These are phyloP conservation scores for Yamadazyma kanchanaburiensis DNA, from an alignment of 1,139 yeast genomes.

Conservation along the genomic window DNA sequence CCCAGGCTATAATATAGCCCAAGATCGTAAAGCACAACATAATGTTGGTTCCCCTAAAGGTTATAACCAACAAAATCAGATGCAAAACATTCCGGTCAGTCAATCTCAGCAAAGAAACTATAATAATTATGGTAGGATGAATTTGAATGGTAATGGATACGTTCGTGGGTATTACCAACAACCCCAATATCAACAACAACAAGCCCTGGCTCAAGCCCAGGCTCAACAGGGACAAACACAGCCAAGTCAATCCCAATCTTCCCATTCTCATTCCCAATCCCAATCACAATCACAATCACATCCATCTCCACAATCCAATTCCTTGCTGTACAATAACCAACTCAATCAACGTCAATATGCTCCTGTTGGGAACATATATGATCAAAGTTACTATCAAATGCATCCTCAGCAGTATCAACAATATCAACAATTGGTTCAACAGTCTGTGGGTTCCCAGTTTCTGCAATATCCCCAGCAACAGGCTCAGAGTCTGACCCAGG, in stretches of 20 bases:
- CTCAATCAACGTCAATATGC: not conserved
- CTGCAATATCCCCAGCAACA: constrained; percentile 3
- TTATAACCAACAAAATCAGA: no score
- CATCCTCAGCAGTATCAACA: not conserved
- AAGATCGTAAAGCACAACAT: no score
- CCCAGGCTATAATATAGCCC: no score
- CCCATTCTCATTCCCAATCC: constrained; percentile 5
- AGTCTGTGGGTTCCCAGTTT: constrained; percentile 5
- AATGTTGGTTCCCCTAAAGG: no score
- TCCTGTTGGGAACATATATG: not conserved
- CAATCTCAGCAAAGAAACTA: constrained; percentile 1
- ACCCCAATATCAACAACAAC: constrained; percentile 3
- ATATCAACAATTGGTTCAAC: constrained; percentile 3
- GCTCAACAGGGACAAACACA: constrained; percentile 7
- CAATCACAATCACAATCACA: constrained; percentile 3
- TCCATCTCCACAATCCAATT: not conserved
- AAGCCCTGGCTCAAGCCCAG: constrained; percentile 4
- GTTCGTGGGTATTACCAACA: constrained; percentile 1
- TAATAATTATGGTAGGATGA: no score
- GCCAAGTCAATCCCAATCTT: constrained; percentile 2
- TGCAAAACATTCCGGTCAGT: no score
- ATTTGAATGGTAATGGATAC: no score
- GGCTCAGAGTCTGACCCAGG: constrained; percentile 12
- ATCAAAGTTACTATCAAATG: not conserved
- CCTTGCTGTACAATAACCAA: not conserved